Evolutionary conservation across 306 rosid genomes (phyloP), one percentile per base, ranked within the genome.

Genomic region (Glycine soja): DNA sequence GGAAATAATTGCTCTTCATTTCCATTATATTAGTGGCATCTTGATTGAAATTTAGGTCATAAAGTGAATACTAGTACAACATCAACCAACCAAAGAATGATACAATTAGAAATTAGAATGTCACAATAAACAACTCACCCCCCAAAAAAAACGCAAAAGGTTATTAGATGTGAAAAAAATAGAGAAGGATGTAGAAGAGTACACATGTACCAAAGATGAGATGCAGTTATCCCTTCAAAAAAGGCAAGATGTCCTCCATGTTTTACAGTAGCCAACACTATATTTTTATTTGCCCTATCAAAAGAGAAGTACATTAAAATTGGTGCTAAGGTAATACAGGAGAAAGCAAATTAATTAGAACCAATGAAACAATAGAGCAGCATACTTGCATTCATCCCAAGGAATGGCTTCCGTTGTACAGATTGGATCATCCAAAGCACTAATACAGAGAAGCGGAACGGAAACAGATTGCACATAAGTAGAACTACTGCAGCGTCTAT

Each of bases 341-440:
- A 71, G 57, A 74, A 24, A 24, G 30, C 30, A 24, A 24, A 24
- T 24, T 24, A 24, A 48, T 59, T 15, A 12, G 45, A 69, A 63
- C 24, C 13, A 18, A 58, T 53, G 52, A 47, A 11, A 72, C 18
- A 75, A 62, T 40, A 72, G 47, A 86, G 84, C 72, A 68, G 80
- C 81, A 3, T 64, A 91, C 98, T 94, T 93, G 94, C 98, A 93
- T 90, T 93, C 98, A 84, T 93, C 97, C 98, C 94, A 91, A 18
- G 97, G 98, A 88, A 93, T 91, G 87, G 97, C 97, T 89, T 93
- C 98, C 78, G 80, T 91, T 43, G 97, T 91, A 87, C 98, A 93
- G 63, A 93, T 75, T 70, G 98, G 98, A 85, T 93, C 98, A 79
- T 93, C 98, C 85, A 91, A 86, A 82, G 94, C 94, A 91, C 81